These are phyloP conservation scores for Flaveria ramosissima DNA, from an alignment of 129 eudicot species.

Conservation along the genomic window DNA sequence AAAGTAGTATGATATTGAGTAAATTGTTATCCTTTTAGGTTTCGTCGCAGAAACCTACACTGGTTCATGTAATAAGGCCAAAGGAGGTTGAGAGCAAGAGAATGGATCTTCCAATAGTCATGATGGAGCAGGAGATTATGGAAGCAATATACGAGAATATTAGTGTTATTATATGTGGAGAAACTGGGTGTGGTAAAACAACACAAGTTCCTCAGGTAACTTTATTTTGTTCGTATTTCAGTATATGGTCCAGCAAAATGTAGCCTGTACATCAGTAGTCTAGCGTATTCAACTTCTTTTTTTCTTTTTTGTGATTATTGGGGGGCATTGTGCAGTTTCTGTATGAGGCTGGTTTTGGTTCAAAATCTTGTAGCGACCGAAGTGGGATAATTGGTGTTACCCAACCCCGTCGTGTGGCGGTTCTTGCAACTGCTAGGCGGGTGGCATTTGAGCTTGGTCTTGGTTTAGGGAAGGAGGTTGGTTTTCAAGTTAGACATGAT, in stretches of 20 bases:
- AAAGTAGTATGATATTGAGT: no score
- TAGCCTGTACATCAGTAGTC: not conserved
- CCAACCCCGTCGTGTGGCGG: constrained; percentile 99
- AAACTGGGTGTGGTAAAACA: constrained; percentile 99
- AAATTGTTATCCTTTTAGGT: not conserved
- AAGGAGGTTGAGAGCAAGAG: constrained; percentile 72
- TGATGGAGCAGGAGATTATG: constrained; percentile 99
- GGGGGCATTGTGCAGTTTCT: constrained; percentile 61
- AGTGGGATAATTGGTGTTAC: constrained; percentile 94
- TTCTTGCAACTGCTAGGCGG: constrained; percentile 89
- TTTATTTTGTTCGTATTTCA: not conserved
- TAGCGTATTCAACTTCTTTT: not conserved
- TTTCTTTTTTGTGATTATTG: constrained; percentile 13
- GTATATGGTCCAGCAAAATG: not conserved
- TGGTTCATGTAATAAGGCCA: constrained; percentile 84
- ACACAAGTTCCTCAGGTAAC: constrained; percentile 97
- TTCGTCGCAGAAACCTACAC: constrained; percentile 32
- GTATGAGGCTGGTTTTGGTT: constrained; percentile 93
- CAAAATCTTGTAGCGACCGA: constrained; percentile 36
- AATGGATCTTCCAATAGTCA: constrained; percentile 81
- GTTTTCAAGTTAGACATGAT: constrained; percentile 95
- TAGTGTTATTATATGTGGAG: constrained; percentile 86
- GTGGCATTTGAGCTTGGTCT: constrained; percentile 94
- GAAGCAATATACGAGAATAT: constrained; percentile 87
- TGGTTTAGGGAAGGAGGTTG: constrained; percentile 84